Evolutionary conservation across 371 early-diverging fungal species (phyloP), one percentile per base, ranked within the genome.

Genomic region (Chytridiales sp.): DNA sequence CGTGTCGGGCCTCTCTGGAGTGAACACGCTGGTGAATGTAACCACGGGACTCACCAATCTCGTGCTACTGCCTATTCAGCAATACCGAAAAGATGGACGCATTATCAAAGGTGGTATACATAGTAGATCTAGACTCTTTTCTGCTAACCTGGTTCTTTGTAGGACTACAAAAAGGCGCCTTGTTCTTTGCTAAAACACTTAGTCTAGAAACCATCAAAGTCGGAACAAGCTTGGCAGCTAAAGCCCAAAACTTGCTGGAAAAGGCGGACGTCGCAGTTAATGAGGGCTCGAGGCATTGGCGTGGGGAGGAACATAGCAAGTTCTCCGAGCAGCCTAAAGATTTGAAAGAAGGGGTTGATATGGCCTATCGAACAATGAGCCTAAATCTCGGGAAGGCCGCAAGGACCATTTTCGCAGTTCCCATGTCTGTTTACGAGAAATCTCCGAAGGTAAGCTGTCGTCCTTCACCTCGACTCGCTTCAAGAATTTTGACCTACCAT

Each of bases 41-140:
- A 91, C 97, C 5, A 78, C 83, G 5, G 96, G 97, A 4, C 79
- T 96, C n/a, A 92, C 92, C 0, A 97, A 97, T 72, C 69, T 98
- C 17, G 85, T 98, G 0, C 70, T 93, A 3, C 68, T 97, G 51
- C 98, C 98, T 0, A 82, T 97, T 57, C 91, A 93, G 60, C 95
- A 95, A 67, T 98, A 94, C 67, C 83, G 86, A 48, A 85, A 87
- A 63, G 96, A 98, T 65, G 97, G 98, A 30, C 81, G 90, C 15
- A 78, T 96, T 9, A 80, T 95, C 42, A 83, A 87, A 57, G 96
- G 89, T 67, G 68, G 68, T n/a, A 31, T 30, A 6, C 34, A 17
- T 4, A 11, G 2, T 8, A 50, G 38, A 39, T 46, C 24, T 29
- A 35, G 36, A 34, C 53, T 34, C 51, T 36, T 30, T 8, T 70